Conservation (phyloP, 2,329 filamentous ascomycete genomes). For the Thelonectria olida region DNA sequence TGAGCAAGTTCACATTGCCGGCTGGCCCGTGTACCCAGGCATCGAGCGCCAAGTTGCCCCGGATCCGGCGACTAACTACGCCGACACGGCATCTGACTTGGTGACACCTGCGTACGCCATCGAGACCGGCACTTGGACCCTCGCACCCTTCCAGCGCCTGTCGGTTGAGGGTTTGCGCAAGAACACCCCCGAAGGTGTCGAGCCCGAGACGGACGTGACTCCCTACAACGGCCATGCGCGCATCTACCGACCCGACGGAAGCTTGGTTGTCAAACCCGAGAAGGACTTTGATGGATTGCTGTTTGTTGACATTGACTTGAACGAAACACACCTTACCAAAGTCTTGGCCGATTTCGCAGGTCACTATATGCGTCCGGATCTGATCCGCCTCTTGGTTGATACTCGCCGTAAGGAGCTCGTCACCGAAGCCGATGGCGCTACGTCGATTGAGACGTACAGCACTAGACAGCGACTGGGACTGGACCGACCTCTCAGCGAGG, state of each 20-base stretch:
- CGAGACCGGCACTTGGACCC: slow-evolving; percentile 39
- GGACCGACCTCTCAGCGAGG: slow-evolving; percentile 10
- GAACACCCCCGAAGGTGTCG: slow-evolving; percentile 38
- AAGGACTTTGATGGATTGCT: slow-evolving; percentile 56
- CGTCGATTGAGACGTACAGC: slow-evolving; percentile 9
- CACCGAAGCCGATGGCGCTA: slow-evolving; percentile 3
- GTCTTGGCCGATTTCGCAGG: slow-evolving; percentile 47
- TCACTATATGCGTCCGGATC: slow-evolving; percentile 51
- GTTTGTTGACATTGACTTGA: slow-evolving; percentile 60
- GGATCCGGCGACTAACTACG: slow-evolving; percentile 39
- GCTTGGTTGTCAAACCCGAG: slow-evolving; percentile 35
- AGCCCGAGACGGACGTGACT: slow-evolving; percentile 36
- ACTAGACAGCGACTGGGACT: slow-evolving; percentile 9
- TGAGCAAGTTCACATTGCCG: slow-evolving; percentile 43
- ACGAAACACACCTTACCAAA: slow-evolving; percentile 40
- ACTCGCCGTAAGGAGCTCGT: slow-evolving; percentile 30
- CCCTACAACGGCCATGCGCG: slow-evolving; percentile 38
- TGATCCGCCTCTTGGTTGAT: slow-evolving; percentile 48
- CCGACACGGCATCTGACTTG: slow-evolving; percentile 36
- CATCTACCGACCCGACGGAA: slow-evolving; percentile 39
- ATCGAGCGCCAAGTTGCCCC: slow-evolving; percentile 32
- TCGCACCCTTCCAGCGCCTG: slow-evolving; percentile 37
- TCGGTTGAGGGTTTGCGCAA: slow-evolving; percentile 36
- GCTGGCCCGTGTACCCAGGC: slow-evolving; percentile 41
- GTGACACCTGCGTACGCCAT: slow-evolving; percentile 39